Percentiles rank a stretch among this genome's conserved stretches.
Conservation (phyloP, 805 yeast genomes). For the Ogataea dorogensis region DNA sequence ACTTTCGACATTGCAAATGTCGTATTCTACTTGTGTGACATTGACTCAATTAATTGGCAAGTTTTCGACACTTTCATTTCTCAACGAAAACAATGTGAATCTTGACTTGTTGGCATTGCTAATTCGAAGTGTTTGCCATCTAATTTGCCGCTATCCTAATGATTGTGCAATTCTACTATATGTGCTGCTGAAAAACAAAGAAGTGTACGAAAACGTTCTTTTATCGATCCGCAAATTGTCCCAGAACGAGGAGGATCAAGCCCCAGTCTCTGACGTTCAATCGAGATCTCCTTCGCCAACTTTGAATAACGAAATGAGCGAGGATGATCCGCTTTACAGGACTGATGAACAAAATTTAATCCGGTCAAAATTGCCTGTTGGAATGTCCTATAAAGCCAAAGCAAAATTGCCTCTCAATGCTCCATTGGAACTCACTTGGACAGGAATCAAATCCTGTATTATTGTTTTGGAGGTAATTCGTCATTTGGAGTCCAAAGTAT, state of each 20-base stretch:
- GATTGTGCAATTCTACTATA: conserved; percentile 56
- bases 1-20: conserved; percentile 37
- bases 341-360: conserved; percentile 32
- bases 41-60: conserved; percentile 44
- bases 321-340: conserved; percentile 7
- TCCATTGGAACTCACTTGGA: conserved; percentile 53
- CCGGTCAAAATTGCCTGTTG: conserved; percentile 52
- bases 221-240: conserved; percentile 34
- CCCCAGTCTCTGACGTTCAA: conserved; percentile 1
- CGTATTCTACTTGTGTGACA: conserved; percentile 48
- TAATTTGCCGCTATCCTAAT: conserved; percentile 48
- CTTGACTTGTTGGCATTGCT: conserved; percentile 58
- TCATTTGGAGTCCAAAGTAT: conserved; percentile 31
- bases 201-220: conserved; percentile 37
- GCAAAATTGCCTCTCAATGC: conserved; percentile 52
- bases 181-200: conserved; percentile 44
- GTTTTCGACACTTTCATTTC: conserved; percentile 37
- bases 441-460: conserved; percentile 50
- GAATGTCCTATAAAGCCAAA: conserved; percentile 58
- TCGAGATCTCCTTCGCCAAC: conserved; percentile 13
- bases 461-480: conserved; percentile 39
- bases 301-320: conserved; percentile 5
- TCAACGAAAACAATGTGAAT: conserved; percentile 42
- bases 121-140: conserved; percentile 53
- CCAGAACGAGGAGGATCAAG: conserved; percentile 21